Evolutionary conservation across 495 filamentous ascomycete genomes (phyloP), one percentile per base, ranked within the genome.

Genomic region (Jackrogersella minutella): DNA sequence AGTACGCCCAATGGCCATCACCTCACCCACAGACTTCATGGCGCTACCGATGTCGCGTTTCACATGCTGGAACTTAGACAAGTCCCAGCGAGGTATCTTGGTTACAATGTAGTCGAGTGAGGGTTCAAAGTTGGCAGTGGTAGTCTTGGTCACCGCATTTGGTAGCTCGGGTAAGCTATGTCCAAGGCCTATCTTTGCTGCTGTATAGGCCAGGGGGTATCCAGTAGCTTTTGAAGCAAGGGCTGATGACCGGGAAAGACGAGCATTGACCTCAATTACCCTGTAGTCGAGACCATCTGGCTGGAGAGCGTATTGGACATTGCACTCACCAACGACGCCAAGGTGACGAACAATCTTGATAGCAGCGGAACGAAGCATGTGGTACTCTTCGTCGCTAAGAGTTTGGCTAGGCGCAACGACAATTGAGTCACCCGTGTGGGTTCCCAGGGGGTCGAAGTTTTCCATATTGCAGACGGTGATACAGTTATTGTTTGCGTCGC

Each of bases 381-480:
- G 93, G 77, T 97, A 98, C 79, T 98, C 94, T 77, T 97, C 93
- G 70, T 98, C 95, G 63, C 91, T 96, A 61, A 98, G 80, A 37
- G 94, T 98, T 80, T 98, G 94, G 73, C 90, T 94, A 39, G 94
- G 94, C 50, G 94, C 93, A 68, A 97, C 93, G 55, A 98, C 94
- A 68, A 98, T 97, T 64, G 92, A 96, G 81, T 98, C 95, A 76
- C 95, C 95, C 7, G 95, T 99, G 73, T 99, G 95, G 57, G 98
- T 97, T 71, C 95, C 95, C 28, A 99, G 88, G 63, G 95, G 95
- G 79, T 99, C 95, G 68, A 99, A 98, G 78, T 99, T 99, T 79
- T 99, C 95, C 95, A 99, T 99, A 82, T 99, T 99, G 81, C 95
- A 99, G 64, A 99, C 95, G 5, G 95, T 99, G 76, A 99, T 98